A percentile compares a stretch with the other conserved stretches of the same genome.
These are phyloP conservation scores for Neonectria magnoliae DNA, from an alignment of 2,329 filamentous ascomycete genomes.

Conservation along the genomic window DNA sequence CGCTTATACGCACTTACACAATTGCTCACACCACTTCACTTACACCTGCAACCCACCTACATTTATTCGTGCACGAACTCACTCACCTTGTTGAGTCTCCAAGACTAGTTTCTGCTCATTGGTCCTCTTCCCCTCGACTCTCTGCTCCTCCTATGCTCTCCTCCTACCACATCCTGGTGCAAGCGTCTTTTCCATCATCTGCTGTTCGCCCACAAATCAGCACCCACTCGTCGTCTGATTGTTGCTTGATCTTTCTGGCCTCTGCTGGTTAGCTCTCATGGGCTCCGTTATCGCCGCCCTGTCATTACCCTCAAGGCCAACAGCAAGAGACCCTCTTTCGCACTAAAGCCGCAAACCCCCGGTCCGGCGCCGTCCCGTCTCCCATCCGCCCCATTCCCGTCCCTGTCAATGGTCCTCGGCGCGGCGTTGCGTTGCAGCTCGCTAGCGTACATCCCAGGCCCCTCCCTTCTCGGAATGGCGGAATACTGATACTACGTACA, in stretches of 20 bases:
- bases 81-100: neutral
- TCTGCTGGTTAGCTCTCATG: neutral
- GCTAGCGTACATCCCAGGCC: neutral
- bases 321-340: slow-evolving; percentile 3
- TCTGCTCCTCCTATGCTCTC: slow-evolving; percentile 12
- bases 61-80: neutral
- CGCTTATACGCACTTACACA: neutral
- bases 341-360: slow-evolving; percentile 7
- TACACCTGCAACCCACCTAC: neutral
- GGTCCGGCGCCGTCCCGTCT: slow-evolving; percentile 1
- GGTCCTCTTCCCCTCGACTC: slow-evolving; percentile 1
- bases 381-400: slow-evolving; percentile 9
- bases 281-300: neutral
- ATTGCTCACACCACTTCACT: slow-evolving; percentile 1
- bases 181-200: slow-evolving; percentile 22
- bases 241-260: neutral
- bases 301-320: slow-evolving; percentile 1
- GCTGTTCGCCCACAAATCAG: slow-evolving; percentile 24
- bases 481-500: slow-evolving; percentile 17
- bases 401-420: neutral
- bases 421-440: neutral
- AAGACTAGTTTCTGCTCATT: neutral
- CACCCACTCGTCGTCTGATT: slow-evolving; percentile 30
- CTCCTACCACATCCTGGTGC: slow-evolving; percentile 9
- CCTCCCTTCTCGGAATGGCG: neutral